phyloP scores from a whole-genome alignment of 129 eudicot species.

The Lactuca saligna region DNA sequence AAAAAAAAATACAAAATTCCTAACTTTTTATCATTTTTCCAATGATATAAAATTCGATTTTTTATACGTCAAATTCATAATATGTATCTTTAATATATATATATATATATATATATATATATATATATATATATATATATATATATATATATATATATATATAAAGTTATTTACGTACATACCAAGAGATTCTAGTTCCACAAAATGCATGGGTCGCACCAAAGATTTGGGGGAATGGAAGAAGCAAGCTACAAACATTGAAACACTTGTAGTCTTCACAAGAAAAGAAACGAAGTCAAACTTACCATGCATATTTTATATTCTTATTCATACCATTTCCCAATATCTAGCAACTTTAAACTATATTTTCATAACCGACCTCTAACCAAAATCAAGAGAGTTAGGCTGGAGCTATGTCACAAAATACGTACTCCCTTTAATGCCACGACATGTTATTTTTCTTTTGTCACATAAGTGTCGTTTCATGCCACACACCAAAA shows the following conservation, averaged over 20 bases:
- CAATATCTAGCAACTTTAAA: conserved; percentile 30
- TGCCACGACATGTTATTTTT: too few relatives aligned
- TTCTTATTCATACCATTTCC: conserved; percentile 22
- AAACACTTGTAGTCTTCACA: conserved; percentile 40
- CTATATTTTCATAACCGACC: conserved; percentile 11
- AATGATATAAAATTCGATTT: too few relatives aligned
- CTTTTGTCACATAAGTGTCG: too few relatives aligned
- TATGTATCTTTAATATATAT: too few relatives aligned
- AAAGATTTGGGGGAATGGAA: conserved; percentile 36
- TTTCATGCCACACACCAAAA: too few relatives aligned
- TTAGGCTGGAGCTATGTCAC: too few relatives aligned
- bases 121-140: background rate
- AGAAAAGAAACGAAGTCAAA: conserved; percentile 37
- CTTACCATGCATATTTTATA: background rate
- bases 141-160: background rate
- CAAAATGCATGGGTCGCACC: conserved; percentile 31
- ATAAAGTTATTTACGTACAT: conserved; percentile 24
- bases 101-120: too few relatives aligned
- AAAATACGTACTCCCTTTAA: too few relatives aligned
- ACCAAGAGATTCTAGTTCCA: conserved; percentile 35
- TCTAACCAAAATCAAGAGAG: background rate
- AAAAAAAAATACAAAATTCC: too few relatives aligned
- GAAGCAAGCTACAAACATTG: conserved; percentile 35
- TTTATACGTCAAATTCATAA: too few relatives aligned
- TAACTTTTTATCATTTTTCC: too few relatives aligned